Evolutionary conservation across 352 stramenopile genomes (phyloP).

Genomic region (Globisporangium rhizosaccharum): DNA sequence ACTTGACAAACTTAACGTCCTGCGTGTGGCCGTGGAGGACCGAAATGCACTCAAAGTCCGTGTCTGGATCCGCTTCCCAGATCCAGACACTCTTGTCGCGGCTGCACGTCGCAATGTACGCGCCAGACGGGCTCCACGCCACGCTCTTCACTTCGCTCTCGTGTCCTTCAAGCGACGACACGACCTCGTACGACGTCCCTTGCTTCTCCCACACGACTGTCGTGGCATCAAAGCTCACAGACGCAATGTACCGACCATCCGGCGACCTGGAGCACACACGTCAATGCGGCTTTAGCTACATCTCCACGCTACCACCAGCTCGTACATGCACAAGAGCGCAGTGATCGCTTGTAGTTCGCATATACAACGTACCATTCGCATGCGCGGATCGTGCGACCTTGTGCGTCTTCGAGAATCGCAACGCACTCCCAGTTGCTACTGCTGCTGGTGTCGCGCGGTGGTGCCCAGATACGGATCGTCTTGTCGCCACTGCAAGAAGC

Average conservation of each 20-base stretch:
- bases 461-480: slow-evolving; percentile 82
- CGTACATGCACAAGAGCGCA: not conserved
- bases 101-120: slow-evolving; percentile 95
- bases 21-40: slow-evolving; percentile 95
- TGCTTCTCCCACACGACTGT: slow-evolving; percentile 93
- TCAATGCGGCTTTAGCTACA: too few relatives aligned
- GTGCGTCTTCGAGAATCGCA: slow-evolving; percentile 91
- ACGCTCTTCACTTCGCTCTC: slow-evolving; percentile 98
- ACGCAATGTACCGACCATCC: slow-evolving; percentile 86
- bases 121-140: slow-evolving; percentile 91
- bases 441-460: slow-evolving; percentile 10
- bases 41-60: slow-evolving; percentile 96
- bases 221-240: slow-evolving; percentile 95
- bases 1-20: slow-evolving; percentile 96
- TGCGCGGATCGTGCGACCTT: slow-evolving; percentile 92
- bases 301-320: not conserved
- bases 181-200: slow-evolving; percentile 87
- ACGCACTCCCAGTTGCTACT: slow-evolving; percentile 82
- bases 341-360: too few relatives aligned
- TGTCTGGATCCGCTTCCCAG: slow-evolving; percentile 93
- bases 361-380: slow-evolving; percentile 82
- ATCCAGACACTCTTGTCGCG: slow-evolving; percentile 99
- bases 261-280: slow-evolving; percentile 39
- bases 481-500: slow-evolving; percentile 90
- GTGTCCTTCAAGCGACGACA: slow-evolving; percentile 96